A percentile compares a stretch with the other conserved stretches of the same genome.
Conservation (phyloP, 2,329 filamentous ascomycete genomes). For the Microdochium trichocladiopsis region DNA sequence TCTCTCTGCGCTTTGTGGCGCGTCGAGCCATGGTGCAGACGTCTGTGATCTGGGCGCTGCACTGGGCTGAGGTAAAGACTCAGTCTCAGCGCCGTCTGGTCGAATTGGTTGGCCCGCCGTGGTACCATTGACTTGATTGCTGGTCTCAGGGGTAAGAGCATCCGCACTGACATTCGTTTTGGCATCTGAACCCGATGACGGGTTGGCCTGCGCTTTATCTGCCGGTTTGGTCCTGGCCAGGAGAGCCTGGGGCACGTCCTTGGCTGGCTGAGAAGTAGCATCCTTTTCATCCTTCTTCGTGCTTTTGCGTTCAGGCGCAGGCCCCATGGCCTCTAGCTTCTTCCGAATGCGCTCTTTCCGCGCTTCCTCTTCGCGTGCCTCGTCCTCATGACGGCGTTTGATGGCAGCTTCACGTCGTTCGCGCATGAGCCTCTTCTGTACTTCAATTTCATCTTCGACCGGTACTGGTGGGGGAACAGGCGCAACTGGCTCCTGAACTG, state of each 20-base stretch:
- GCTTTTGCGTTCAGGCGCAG: conserved; percentile 53
- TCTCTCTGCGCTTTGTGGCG: conserved; percentile 30
- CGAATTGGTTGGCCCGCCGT: background rate
- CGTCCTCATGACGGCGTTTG: conserved; percentile 60
- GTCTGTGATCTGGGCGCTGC: conserved; percentile 22
- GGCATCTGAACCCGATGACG: background rate
- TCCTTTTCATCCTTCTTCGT: conserved; percentile 45
- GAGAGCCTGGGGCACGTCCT: background rate
- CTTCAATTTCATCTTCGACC: conserved; percentile 50
- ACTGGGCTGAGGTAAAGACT: background rate
- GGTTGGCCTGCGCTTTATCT: conserved; percentile 11
- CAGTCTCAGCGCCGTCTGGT: background rate
- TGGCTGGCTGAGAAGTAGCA: conserved; percentile 13
- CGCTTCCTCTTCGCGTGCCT: conserved; percentile 65
- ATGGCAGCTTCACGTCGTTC: conserved; percentile 64
- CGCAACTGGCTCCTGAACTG: conserved; percentile 18
- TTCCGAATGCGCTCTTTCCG: conserved; percentile 63
- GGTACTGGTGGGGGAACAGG: conserved; percentile 22
- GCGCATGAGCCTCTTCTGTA: conserved; percentile 66
- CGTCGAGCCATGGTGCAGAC: conserved; percentile 16
- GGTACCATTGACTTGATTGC: conserved; percentile 5
- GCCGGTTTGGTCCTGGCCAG: conserved; percentile 3
- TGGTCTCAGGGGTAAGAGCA: conserved; percentile 8
- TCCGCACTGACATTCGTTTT: background rate
- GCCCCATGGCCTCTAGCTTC: conserved; percentile 65